A percentile compares a stretch with the other conserved stretches of the same genome.
phyloP scores from a whole-genome alignment of 148 eudicot genomes.

The Rhododendron vialii region DNA sequence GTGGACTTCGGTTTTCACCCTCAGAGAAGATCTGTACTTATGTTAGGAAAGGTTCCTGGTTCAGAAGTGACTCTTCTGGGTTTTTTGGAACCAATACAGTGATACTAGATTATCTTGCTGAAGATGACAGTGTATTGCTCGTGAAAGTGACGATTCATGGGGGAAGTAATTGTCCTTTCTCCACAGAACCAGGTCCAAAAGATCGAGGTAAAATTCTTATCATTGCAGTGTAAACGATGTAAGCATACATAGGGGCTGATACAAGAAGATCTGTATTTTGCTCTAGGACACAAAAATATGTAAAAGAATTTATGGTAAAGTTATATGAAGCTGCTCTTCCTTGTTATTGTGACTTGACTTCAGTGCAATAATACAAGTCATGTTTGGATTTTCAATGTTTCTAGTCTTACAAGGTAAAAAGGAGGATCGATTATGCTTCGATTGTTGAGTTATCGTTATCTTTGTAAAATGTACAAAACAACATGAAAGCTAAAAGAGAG shows the following conservation, averaged over 20 bases:
- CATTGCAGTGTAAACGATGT: background rate
- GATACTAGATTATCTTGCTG: background rate
- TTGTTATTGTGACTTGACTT: background rate
- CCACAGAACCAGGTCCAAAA: background rate
- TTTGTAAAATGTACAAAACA: background rate
- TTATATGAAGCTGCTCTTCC: background rate
- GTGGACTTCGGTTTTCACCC: background rate
- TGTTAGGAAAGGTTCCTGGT: background rate
- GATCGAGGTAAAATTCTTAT: background rate
- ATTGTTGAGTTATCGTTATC: background rate
- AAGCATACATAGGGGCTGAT: background rate
- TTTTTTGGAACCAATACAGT: background rate
- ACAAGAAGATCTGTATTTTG: background rate
- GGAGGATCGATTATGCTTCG: background rate
- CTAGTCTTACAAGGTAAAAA: background rate
- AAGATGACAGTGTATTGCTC: background rate
- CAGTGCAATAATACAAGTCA: background rate
- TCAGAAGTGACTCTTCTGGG: background rate
- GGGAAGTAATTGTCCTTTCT: background rate
- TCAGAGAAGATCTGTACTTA: background rate
- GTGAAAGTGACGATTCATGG: background rate
- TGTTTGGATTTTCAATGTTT: background rate
- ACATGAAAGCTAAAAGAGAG: background rate
- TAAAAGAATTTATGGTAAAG: background rate
- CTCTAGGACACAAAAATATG: background rate